A percentile compares a stretch with the other conserved stretches of the same genome.
Evolutionary conservation across 2,329 filamentous ascomycete genomes (phyloP).

Genomic region (Lomentospora prolificans): DNA sequence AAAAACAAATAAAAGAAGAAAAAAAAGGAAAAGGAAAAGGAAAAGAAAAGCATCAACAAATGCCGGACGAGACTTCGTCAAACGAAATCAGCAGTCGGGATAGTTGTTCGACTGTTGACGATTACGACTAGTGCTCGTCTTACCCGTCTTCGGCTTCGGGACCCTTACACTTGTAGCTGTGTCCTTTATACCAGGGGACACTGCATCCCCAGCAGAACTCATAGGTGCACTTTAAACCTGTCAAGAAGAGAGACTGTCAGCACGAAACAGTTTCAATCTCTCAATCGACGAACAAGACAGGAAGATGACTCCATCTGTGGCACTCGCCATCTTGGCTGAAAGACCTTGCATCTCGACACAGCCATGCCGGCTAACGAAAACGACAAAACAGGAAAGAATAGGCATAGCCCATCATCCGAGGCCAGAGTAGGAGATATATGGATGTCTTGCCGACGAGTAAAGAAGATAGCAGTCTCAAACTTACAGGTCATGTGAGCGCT

Average conservation of each 20-base stretch:
- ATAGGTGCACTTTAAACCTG: conserved; percentile 24
- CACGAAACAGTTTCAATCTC: neutral
- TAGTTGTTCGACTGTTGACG: neutral
- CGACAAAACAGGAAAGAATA: conserved; percentile 1
- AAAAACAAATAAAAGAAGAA: too few relatives aligned
- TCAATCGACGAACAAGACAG: neutral
- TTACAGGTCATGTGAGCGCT: conserved; percentile 34
- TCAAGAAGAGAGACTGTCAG: neutral
- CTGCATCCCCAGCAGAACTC: conserved; percentile 27
- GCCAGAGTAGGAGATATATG: conserved; percentile 5
- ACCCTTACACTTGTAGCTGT: conserved; percentile 16
- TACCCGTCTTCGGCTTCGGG: conserved; percentile 4
- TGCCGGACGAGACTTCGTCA: neutral
- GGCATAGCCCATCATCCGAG: conserved; percentile 6
- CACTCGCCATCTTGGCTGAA: too few relatives aligned
- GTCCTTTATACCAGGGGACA: conserved; percentile 13
- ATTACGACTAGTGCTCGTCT: neutral
- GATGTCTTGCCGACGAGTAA: too few relatives aligned
- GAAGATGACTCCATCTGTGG: neutral
- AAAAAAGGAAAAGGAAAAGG: neutral
- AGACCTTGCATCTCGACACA: too few relatives aligned
- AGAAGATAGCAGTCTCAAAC: too few relatives aligned
- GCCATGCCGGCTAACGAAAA: neutral
- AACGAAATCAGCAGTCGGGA: neutral
- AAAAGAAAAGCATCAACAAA: neutral